A percentile compares a stretch with the other conserved stretches of the same genome.
Evolutionary conservation across 768 basidiomycete species (phyloP).

Genomic region (Podaxis pistillaris): DNA sequence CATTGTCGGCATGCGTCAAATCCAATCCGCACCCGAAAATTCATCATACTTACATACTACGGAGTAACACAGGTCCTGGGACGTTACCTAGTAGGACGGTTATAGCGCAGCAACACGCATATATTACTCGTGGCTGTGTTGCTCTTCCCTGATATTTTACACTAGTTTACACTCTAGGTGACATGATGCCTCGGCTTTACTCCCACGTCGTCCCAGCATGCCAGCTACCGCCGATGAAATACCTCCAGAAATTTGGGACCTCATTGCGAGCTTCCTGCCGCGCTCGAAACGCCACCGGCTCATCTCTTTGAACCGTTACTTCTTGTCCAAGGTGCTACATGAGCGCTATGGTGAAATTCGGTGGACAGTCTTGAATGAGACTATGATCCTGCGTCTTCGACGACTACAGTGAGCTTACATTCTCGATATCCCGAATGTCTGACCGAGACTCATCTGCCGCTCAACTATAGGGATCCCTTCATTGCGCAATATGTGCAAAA

Average conservation of each 20-base stretch:
- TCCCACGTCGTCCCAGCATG: background rate
- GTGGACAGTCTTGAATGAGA: background rate
- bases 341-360: constrained; percentile 22
- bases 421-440: background rate
- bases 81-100: too few species aligned
- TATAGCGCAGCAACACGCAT: too few species aligned
- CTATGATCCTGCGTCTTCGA: background rate
- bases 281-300: constrained; percentile 1
- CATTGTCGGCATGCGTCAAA: too few species aligned
- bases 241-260: constrained; percentile 34
- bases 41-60: too few species aligned
- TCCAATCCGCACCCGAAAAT: too few species aligned
- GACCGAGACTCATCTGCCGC: background rate
- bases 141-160: too few species aligned
- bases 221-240: constrained; percentile 18
- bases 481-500: constrained; percentile 32
- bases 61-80: too few species aligned
- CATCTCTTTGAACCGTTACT: constrained; percentile 29
- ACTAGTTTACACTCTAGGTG: background rate
- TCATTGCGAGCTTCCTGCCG: constrained; percentile 23
- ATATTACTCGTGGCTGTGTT: too few species aligned
- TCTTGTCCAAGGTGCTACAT: constrained; percentile 30
- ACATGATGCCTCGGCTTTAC: background rate
- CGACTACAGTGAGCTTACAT: constrained; percentile 9
- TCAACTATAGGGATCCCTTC: background rate